Percentiles rank a stretch among this genome's conserved stretches.
phyloP scores from a whole-genome alignment of 1,139 yeast species.

The Dujonia santamariae region DNA sequence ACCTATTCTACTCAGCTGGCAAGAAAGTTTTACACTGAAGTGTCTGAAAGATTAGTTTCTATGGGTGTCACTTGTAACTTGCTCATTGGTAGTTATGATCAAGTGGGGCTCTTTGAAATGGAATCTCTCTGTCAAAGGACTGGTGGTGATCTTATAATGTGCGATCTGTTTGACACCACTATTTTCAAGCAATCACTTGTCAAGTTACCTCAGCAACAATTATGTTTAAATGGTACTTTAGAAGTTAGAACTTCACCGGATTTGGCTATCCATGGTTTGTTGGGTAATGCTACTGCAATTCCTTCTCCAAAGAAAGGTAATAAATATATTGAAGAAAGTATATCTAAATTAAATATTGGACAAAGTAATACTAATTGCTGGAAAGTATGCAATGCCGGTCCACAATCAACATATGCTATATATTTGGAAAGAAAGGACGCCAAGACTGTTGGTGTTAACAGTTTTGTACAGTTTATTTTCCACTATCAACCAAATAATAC shows the following conservation, averaged over 20 bases:
- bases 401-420: slow-evolving; percentile 57
- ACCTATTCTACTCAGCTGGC: slow-evolving; percentile 25
- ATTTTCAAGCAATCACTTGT: slow-evolving; percentile 63
- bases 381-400: slow-evolving; percentile 55
- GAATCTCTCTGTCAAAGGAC: slow-evolving; percentile 54
- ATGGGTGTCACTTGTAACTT: slow-evolving; percentile 55
- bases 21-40: slow-evolving; percentile 40
- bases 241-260: slow-evolving; percentile 49
- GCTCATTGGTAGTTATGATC: slow-evolving; percentile 66
- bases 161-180: slow-evolving; percentile 63
- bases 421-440: slow-evolving; percentile 53
- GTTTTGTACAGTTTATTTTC: slow-evolving; percentile 66
- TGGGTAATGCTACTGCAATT: slow-evolving; percentile 54
- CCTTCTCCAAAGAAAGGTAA: slow-evolving; percentile 28
- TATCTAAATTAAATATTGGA: slow-evolving; percentile 46
- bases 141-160: slow-evolving; percentile 61
- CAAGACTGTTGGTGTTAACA: slow-evolving; percentile 18
- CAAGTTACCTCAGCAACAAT: slow-evolving; percentile 41
- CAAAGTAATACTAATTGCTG: slow-evolving; percentile 46
- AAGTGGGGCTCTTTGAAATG: slow-evolving; percentile 66
- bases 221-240: slow-evolving; percentile 58
- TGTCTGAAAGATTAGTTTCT: slow-evolving; percentile 35
- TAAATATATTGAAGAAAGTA: slow-evolving; percentile 19
- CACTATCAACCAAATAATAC: slow-evolving; percentile 74
- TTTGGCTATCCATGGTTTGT: slow-evolving; percentile 52